Base-by-base conservation (phyloP, 345 rosid species). In the Noccaea bulbosa region DNA sequence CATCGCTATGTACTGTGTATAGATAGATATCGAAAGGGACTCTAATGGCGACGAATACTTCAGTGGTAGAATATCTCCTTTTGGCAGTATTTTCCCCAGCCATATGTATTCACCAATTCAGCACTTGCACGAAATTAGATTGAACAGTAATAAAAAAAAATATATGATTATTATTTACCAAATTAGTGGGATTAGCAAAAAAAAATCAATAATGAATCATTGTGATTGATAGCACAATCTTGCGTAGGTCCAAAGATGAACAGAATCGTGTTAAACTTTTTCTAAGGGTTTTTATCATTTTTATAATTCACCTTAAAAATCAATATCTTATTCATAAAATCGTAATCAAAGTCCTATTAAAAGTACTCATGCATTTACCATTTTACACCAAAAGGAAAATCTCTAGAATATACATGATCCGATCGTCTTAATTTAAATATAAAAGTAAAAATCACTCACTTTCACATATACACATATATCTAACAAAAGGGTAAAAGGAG, bases 21-120 rank as follows among this genome's bases (percentile, higher is more conserved):
- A 27, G 30, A 51, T 37, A 67, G 60, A 66, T 74, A 51, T 59
- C 48, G 78, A 74, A 74, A 74, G 67, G 5, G 73, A 74, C 78
- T 49, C 55, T 67, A 58, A 67, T 58, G 78, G 68, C 46, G 15
- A 66, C 12, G 45, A 67, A 41, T 24, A 59, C 52, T 59, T 58
- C 54, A 67, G 24, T 20, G 32, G 44, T 44, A 30, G 17, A 59
- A 74, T 30, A 71, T 74, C 67, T 59, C 33, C 17, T 57, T 67
- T 58, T 50, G 39, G 53, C 47, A n/a, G 51, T 34, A 40, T 58
- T 59, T 65, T 39, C 55, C 38, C 16, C 53, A 57, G 41, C 67
- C 72, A 52, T 71, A 20, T 51, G 38, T 51, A 46, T 57, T 57
- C 52, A 57, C 52, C 34, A 55, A 38, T 55, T 30, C 38, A 24